Base-by-base conservation (phyloP, 2,329 filamentous ascomycete genomes). In the Colletotrichum incanum region DNA sequence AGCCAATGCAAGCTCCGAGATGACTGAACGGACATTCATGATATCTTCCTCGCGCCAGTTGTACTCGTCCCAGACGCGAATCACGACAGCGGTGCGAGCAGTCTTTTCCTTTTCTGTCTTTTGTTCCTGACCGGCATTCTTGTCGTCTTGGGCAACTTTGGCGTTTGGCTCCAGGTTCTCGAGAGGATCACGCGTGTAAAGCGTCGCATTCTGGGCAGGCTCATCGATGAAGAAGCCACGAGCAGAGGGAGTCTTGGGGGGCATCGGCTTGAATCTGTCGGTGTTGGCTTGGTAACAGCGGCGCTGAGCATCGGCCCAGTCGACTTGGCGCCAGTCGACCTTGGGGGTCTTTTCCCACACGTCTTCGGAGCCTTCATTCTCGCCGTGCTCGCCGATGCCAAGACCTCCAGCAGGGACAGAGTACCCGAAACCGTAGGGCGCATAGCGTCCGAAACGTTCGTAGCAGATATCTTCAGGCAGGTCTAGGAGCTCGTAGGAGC, bases 391-490 rank as follows among this genome's bases (percentile, higher is more conserved):
- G 14, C 94, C 95, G n/a, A 93, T 91, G 5, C 96, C 95, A 34
- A 93, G 91, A 1, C 96, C 96, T 16, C 96, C 96, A 74, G 88
- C 91, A 70, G 91, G 91, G 43, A 88, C 85, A 41, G 93, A 94
- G 80, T 98, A 98, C 11, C 96, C 96, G 73, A 94, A 90, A 0
- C 96, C 96, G 76, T 99, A 99, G 0, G 96, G 93, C 0, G 94
- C 95, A 39, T 96, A 90, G 74, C 95, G 90, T 3, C 96, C 96
- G 79, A 94, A 97, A 2, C 96, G 89, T 76, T 99, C 96, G 79
- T 98, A 98, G 83, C 96, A 99, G 58, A 98, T 90, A 77, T 97
- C 93, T 75, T 97, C 90, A 23, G 93, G 90, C 45, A 98, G 84
- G 0, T 91, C 92, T 16, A 98, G 83, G 50, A 96, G 81, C 12